These are phyloP conservation scores for Chaetoceros muelleri DNA, from an alignment of 108 stramenopile genomes.

Conservation along the genomic window DNA sequence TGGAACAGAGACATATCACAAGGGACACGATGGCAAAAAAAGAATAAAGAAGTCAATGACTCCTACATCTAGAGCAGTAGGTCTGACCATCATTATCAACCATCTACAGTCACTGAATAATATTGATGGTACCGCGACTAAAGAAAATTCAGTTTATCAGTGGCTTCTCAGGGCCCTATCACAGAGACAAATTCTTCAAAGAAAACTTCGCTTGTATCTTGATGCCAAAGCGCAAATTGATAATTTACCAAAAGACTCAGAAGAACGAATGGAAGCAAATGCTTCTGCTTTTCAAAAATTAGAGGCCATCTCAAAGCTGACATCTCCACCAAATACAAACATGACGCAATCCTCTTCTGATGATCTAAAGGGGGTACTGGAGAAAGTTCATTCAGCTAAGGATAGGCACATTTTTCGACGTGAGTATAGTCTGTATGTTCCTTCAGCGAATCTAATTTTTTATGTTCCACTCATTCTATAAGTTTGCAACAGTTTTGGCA, in stretches of 20 bases:
- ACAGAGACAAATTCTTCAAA: conserved; percentile 44
- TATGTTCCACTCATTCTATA: neutral
- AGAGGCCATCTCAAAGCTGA: conserved; percentile 37
- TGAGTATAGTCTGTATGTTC: neutral
- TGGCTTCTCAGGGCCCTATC: conserved; percentile 46
- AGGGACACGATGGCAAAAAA: conserved; percentile 10
- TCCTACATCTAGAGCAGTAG: conserved; percentile 61
- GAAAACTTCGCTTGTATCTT: conserved; percentile 37
- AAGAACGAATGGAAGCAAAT: conserved; percentile 53
- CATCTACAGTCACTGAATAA: conserved; percentile 14
- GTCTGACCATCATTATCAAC: conserved; percentile 61
- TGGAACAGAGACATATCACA: conserved; percentile 16
- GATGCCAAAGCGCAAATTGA: conserved; percentile 36
- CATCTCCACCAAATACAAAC: conserved; percentile 12
- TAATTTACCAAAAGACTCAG: conserved; percentile 15
- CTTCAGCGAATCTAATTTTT: neutral
- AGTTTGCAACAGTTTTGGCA: conserved; percentile 33
- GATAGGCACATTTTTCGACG: conserved; percentile 75
- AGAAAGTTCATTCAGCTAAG: conserved; percentile 52
- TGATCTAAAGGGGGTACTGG: conserved; percentile 38
- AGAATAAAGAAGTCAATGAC: conserved; percentile 23
- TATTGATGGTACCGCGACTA: conserved; percentile 1
- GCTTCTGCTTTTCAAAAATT: conserved; percentile 59
- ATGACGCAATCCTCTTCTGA: conserved; percentile 5
- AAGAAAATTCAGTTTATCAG: conserved; percentile 26